Base-by-base conservation (phyloP, 805 yeast species). In the Yarrowia phangngaensis region DNA sequence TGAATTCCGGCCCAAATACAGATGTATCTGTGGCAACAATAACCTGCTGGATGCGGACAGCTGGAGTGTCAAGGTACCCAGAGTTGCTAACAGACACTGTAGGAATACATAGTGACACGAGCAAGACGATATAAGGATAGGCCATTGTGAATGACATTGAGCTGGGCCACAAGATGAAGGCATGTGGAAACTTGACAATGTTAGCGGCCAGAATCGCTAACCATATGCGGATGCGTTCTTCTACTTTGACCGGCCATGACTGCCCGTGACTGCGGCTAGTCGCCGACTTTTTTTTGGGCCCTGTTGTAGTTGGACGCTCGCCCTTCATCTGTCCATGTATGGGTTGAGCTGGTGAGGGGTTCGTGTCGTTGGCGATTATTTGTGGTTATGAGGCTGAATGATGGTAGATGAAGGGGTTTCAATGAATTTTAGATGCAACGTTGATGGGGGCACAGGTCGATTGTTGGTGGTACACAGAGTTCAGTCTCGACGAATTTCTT, bases 81-180 rank as follows among this genome's bases (percentile, higher is more conserved):
- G 16, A 52, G 55, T 11, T 50, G 52, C 23, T 54, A 40, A 26
- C 52, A 41, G 55, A 41, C 29, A 32, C 24, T 31, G 50, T 40
- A 38, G 48, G 45, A 48, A 32, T 20, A 45, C 56, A 35, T 36
- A 35, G 28, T 57, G 9, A 64, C 55, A n/a, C 64, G 57, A 38
- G 58, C 33, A 60, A 60, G 3, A 68, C 46, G 9, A 70, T 54
- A 55, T 70, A 69, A 9, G 80, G 79, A 55, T 75, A 77, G 8
- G 79, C 66, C 16, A 77, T 51, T 4, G 73, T 60, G 51, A 77
- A 71, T 7, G 71, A 67, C 2, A 74, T 50, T 3, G 77, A 58
- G 3, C 72, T 64, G 1, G 82, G 80, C 66, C 73, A 64, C 8
- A 78, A 63, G 20, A 77, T 77, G 56, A 66, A 72, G 3, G 60